Base-by-base conservation (phyloP, 306 rosid genomes). In the Neltuma alba region DNA sequence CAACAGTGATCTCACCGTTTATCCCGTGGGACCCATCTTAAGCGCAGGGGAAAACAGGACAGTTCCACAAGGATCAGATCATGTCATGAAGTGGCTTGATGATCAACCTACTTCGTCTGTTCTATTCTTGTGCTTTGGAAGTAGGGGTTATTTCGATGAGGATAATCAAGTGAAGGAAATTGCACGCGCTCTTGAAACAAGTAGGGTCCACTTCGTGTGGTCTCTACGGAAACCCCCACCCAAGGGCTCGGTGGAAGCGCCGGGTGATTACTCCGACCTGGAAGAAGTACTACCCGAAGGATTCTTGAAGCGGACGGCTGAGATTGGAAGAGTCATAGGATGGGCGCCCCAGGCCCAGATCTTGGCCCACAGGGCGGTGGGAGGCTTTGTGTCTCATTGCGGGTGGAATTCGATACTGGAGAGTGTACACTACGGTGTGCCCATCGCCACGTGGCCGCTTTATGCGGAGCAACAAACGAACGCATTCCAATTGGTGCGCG, bases 371-470 rank as follows among this genome's bases (percentile, higher is more conserved):
- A 66, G 57, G 0, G 87, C 88, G 1, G 25, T 78, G 0, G 86
- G 84, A 44, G 87, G 86, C 4, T 85, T 85, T 28, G 77, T 88
- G 9, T 80, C 82, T 0, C 87, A 88, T n/a, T 85, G 61, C 0
- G 61, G 28, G 12, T 54, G 61, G 61, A 54, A 54, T 7, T 54
- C 13, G 0, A 9, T 54, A 21, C 28, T 54, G 9, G 61, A 54
- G 4, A 21, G 61, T 54, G 8, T 33, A 34, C 18, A 64, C 9
- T 8, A 6, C 3, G 70, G 70, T 2, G 70, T 64, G 6, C 70
- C 70, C 7, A 64, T 64, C 7, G 70, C 28, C 44, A 64, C 70
- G 44, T 64, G 70, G 70, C 70, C 70, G 18, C 27, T 33, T 7
- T 3, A 50, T 18, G 0, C 57, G 10, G 57, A 50, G 57, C 57